Percentiles rank a stretch among this genome's conserved stretches.
Evolutionary conservation across 768 basidiomycete species (phyloP).

Genomic region (Amylocystis lapponica): DNA sequence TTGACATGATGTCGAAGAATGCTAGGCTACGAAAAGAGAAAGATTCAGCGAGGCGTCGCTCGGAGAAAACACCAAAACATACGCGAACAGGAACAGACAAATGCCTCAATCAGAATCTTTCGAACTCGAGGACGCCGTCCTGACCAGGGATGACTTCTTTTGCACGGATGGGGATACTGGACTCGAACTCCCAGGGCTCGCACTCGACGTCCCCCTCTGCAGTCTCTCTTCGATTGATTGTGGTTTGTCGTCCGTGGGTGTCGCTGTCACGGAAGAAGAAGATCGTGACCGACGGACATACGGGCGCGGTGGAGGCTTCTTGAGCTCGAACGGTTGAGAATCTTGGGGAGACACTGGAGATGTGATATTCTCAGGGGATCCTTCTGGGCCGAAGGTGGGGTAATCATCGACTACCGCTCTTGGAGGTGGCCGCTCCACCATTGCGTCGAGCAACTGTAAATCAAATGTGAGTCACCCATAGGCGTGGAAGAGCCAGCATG

Average conservation of each 20-base stretch:
- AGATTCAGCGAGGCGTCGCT: no score
- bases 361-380: slow-evolving; percentile 12
- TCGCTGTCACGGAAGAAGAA: slow-evolving; percentile 26
- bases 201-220: slow-evolving; percentile 4
- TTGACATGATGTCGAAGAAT: no score
- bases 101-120: slow-evolving; percentile 4
- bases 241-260: not conserved
- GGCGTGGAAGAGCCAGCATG: not conserved
- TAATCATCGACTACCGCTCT: slow-evolving; percentile 60
- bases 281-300: slow-evolving; percentile 56
- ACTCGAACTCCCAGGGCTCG: slow-evolving; percentile 4
- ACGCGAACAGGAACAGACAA: not conserved
- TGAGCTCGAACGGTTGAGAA: slow-evolving; percentile 20
- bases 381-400: slow-evolving; percentile 9
- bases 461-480: no score
- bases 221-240: slow-evolving; percentile 7
- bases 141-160: slow-evolving; percentile 5
- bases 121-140: slow-evolving; percentile 9
- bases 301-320: slow-evolving; percentile 47
- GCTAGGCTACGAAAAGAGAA: no score
- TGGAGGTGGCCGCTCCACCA: slow-evolving; percentile 81
- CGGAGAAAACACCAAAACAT: not conserved
- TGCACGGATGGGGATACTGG: slow-evolving; percentile 8
- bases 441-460: slow-evolving; percentile 69
- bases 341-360: slow-evolving; percentile 2